Base-by-base conservation (phyloP, 2,329 filamentous ascomycete species). In the Colletotrichum musicola region DNA sequence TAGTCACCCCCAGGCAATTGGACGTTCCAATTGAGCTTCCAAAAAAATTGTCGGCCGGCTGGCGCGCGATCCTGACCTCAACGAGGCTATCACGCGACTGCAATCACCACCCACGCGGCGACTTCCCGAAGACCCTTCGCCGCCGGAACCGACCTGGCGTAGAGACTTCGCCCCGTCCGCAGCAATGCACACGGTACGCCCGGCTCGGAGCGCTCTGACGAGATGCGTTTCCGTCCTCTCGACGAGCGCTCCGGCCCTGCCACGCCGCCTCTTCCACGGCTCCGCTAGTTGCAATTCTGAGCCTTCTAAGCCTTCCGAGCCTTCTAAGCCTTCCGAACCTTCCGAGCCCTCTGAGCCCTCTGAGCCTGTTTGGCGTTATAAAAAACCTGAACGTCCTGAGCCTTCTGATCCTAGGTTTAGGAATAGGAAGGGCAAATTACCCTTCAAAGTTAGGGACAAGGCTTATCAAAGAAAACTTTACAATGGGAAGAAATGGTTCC, bases 161-260 rank as follows among this genome's bases (percentile, higher is more conserved):
- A 69, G 67, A 63, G 62, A 70, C 51, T 46, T 58, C 57, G 58
- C 46, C 22, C 40, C 27, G 44, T 55, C 60, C 62, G 66, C 76
- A 82, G 81, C 76, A 77, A 89, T 88, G 86, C 88, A 85, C 77
- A 81, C 83, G 77, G 83, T 83, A 84, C 84, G 84, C 71, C 84
- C 85, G 78, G 82, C 83, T 79, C 81, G 83, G 79, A 83, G 83
- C 78, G 81, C 88, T 75, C 76, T 88, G 73, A 82, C 85, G 76
- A 82, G 82, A 78, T 84, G 84, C 76, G 78, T 86, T 70, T 76
- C 78, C 72, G 78, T 80, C 74, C 14, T 49, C 30, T 77, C 79
- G 56, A 75, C 42, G 73, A 30, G 18, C 47, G 58, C 73, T 62
- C 42, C 75, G 63, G 71, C 73, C 66, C 62, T 75, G 68, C 73